These are phyloP conservation scores for Nigrograna mackinnonii DNA, from an alignment of 2,329 filamentous ascomycete species.

Conservation along the genomic window DNA sequence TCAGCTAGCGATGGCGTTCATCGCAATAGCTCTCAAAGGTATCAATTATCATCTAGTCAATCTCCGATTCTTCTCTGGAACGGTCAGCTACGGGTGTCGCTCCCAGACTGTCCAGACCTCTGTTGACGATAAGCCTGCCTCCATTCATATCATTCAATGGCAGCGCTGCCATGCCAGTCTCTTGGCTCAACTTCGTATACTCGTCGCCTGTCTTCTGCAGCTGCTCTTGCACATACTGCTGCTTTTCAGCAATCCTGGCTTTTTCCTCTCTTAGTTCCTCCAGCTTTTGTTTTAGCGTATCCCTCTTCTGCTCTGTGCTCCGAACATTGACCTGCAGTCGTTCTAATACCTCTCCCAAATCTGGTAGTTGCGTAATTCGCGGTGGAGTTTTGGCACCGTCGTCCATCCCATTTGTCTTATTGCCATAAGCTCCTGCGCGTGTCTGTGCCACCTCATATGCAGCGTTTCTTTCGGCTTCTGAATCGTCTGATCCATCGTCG, in stretches of 20 bases:
- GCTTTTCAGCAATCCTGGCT: slow-evolving; percentile 67
- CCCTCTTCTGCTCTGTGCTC: slow-evolving; percentile 63
- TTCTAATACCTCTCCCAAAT: slow-evolving; percentile 68
- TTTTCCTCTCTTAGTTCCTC: slow-evolving; percentile 71
- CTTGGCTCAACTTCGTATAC: slow-evolving; percentile 62
- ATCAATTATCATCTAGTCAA: too few relatives aligned
- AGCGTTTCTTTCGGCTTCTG: slow-evolving; percentile 65
- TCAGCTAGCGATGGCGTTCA: too few relatives aligned
- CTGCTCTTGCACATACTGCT: slow-evolving; percentile 78
- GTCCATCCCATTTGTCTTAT: slow-evolving; percentile 48
- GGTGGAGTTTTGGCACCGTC: slow-evolving; percentile 64
- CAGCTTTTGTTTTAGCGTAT: slow-evolving; percentile 64
- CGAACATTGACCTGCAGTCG: slow-evolving; percentile 64
- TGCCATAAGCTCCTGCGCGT: slow-evolving; percentile 78
- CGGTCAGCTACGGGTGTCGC: slow-evolving; percentile 38
- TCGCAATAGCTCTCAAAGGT: too few relatives aligned
- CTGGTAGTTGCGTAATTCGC: slow-evolving; percentile 77
- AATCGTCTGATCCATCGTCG: slow-evolving; percentile 72
- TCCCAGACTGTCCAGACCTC: slow-evolving; percentile 40
- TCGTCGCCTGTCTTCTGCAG: slow-evolving; percentile 79
- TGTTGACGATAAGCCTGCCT: slow-evolving; percentile 29
- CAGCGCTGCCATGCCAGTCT: slow-evolving; percentile 46
- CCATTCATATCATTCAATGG: slow-evolving; percentile 30
- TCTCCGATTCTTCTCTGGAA: too few relatives aligned
- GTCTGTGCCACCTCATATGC: slow-evolving; percentile 90